Evolutionary conservation across 306 rosid species (phyloP).

Genomic region (Quercus mongolica): DNA sequence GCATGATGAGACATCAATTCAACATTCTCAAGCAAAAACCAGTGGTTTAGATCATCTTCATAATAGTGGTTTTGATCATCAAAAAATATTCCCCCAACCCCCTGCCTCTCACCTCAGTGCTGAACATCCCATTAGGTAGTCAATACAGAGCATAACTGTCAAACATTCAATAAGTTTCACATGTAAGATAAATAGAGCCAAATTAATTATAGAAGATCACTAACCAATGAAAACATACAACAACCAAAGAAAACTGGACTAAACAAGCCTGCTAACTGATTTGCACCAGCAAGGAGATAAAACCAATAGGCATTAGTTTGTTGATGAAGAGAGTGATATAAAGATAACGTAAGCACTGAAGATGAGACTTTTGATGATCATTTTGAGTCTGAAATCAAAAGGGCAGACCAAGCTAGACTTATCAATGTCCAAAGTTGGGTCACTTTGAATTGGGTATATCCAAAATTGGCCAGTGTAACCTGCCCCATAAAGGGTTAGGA

Average conservation of each 20-base stretch:
- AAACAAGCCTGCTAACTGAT: neutral
- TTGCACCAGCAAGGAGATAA: neutral
- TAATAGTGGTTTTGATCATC: constrained; percentile 90
- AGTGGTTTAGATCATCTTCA: constrained; percentile 92
- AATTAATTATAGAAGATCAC: neutral
- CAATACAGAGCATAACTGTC: neutral
- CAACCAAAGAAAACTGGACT: neutral
- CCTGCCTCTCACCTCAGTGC: constrained; percentile 93
- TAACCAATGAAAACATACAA: neutral
- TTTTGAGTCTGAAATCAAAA: neutral
- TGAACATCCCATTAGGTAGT: constrained; percentile 27
- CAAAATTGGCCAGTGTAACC: neutral
- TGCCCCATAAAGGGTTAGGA: neutral
- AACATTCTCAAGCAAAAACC: constrained; percentile 47
- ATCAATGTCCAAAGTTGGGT: neutral
- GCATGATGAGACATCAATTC: constrained; percentile 6
- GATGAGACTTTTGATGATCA: neutral
- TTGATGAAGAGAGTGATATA: neutral
- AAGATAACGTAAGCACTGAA: neutral
- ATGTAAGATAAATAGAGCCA: neutral
- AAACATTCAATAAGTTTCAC: neutral
- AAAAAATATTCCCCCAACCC: constrained; percentile 96
- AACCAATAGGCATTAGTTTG: neutral
- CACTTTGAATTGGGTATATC: neutral
- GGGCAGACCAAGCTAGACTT: neutral